These are phyloP conservation scores for Angomonas desouzai DNA, from an alignment of 208 protist genomes.

Conservation along the genomic window DNA sequence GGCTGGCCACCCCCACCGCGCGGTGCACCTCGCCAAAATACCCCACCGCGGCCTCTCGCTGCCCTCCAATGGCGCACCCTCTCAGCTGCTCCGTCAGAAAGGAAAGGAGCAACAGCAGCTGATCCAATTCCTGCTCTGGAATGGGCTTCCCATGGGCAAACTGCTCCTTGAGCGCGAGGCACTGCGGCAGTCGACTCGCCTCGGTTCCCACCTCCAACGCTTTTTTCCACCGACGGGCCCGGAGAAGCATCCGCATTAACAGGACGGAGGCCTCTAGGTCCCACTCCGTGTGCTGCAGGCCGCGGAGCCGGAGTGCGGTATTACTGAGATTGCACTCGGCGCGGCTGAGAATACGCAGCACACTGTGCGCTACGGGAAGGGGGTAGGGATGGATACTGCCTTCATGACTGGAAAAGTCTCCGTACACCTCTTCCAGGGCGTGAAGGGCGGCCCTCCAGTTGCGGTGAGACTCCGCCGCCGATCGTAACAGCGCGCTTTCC, in stretches of 20 bases:
- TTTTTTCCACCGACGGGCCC: slow-evolving; percentile 49
- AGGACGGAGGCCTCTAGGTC: slow-evolving; percentile 28
- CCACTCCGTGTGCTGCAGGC: slow-evolving; percentile 31
- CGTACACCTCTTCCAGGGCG: slow-evolving; percentile 24
- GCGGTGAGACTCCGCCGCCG: slow-evolving; percentile 33
- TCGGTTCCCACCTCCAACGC: slow-evolving; percentile 46
- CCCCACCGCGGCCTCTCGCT: slow-evolving; percentile 29
- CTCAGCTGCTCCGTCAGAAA: slow-evolving; percentile 58
- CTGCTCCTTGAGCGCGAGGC: slow-evolving; percentile 14
- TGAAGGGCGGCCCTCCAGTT: slow-evolving; percentile 51
- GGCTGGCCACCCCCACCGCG: slow-evolving; percentile 9
- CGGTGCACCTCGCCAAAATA: slow-evolving; percentile 58
- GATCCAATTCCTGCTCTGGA: slow-evolving; percentile 5
- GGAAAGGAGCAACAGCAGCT: neutral
- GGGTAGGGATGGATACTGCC: slow-evolving; percentile 19
- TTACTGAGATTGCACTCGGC: slow-evolving; percentile 64
- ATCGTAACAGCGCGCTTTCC: neutral
- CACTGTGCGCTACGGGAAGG: slow-evolving; percentile 22
- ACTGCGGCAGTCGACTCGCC: slow-evolving; percentile 25
- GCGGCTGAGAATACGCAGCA: slow-evolving; percentile 39
- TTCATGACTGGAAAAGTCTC: slow-evolving; percentile 7
- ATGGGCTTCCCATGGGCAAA: neutral
- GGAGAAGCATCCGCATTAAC: slow-evolving; percentile 53
- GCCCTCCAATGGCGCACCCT: slow-evolving; percentile 64
- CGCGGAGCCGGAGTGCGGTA: slow-evolving; percentile 50